Evolutionary conservation across 306 rosid genomes (phyloP).

Genomic region (Crataegus laevigata): DNA sequence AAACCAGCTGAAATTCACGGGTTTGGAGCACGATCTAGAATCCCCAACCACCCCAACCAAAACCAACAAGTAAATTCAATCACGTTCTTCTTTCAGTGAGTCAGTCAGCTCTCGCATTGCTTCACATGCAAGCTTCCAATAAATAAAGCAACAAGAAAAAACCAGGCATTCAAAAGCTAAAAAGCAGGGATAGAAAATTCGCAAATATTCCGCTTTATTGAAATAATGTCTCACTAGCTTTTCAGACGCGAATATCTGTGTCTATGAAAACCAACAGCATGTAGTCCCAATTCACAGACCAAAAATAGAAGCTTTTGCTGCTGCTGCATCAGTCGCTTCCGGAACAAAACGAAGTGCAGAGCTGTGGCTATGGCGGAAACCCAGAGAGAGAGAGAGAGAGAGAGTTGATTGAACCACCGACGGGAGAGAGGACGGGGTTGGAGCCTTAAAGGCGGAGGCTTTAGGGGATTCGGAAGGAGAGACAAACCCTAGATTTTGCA

Average conservation of each 20-base stretch:
- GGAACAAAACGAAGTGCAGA: background rate
- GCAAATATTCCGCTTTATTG: conserved; percentile 32
- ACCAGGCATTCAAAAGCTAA: conserved; percentile 27
- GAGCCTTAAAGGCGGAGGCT: conserved; percentile 12
- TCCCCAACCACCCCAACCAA: conserved; percentile 21
- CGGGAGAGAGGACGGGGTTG: background rate
- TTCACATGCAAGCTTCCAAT: conserved; percentile 65
- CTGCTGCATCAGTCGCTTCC: conserved; percentile 3
- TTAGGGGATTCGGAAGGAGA: conserved; percentile 16
- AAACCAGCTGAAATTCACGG: conserved; percentile 23
- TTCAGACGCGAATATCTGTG: conserved; percentile 10
- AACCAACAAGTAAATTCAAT: conserved; percentile 34
- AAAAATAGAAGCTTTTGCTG: background rate
- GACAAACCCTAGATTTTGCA: conserved; percentile 31
- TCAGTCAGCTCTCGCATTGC: conserved; percentile 59
- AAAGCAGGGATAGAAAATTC: conserved; percentile 14
- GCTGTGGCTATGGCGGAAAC: conserved; percentile 14
- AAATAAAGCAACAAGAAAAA: conserved; percentile 27
- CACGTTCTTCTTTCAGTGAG: conserved; percentile 32
- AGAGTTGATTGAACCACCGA: conserved; percentile 16
- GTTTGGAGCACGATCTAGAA: conserved; percentile 22
- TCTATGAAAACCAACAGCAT: conserved; percentile 22
- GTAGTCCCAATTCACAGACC: conserved; percentile 9
- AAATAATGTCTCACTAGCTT: conserved; percentile 25
- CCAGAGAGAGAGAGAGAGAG: conserved; percentile 21